These are phyloP conservation scores for Mycogone perniciosa DNA, from an alignment of 2,329 filamentous ascomycete species.

Conservation along the genomic window DNA sequence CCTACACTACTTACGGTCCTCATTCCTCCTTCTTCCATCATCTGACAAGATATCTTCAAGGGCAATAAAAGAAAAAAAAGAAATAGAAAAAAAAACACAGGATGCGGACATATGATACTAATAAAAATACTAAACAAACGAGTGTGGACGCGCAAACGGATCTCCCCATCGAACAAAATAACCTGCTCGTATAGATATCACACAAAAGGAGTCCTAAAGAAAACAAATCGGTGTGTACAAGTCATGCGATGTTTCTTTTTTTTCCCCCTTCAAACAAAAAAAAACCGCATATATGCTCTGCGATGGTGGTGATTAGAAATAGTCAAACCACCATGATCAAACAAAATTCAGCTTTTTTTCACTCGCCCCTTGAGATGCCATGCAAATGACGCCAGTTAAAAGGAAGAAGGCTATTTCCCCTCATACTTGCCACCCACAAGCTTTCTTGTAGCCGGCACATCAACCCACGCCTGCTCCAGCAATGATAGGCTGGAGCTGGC, in stretches of 20 bases:
- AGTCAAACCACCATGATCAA: no score
- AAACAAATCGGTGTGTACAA: constrained; percentile 1
- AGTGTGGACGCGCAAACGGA: neutral
- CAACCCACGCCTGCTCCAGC: constrained; percentile 50
- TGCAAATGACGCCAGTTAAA: constrained; percentile 12
- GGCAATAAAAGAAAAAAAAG: no score
- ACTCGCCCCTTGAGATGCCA: no score
- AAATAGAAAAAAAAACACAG: no score
- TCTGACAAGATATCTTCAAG: no score
- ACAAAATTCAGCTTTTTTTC: neutral
- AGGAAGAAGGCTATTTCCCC: constrained; percentile 28
- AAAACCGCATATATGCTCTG: no score
- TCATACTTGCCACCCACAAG: constrained; percentile 73
- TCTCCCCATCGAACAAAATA: neutral
- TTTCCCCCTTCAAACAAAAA: no score
- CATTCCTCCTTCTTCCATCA: no score
- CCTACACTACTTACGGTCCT: no score
- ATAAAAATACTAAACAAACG: no score
- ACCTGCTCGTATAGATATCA: constrained; percentile 4
- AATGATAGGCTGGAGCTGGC: constrained; percentile 15
- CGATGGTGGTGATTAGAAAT: no score
- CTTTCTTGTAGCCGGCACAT: constrained; percentile 60
- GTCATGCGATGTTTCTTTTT: neutral
- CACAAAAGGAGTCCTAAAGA: neutral
- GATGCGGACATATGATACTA: no score